phyloP scores from a whole-genome alignment of 768 basidiomycete species.

The Tulasnella sp. region DNA sequence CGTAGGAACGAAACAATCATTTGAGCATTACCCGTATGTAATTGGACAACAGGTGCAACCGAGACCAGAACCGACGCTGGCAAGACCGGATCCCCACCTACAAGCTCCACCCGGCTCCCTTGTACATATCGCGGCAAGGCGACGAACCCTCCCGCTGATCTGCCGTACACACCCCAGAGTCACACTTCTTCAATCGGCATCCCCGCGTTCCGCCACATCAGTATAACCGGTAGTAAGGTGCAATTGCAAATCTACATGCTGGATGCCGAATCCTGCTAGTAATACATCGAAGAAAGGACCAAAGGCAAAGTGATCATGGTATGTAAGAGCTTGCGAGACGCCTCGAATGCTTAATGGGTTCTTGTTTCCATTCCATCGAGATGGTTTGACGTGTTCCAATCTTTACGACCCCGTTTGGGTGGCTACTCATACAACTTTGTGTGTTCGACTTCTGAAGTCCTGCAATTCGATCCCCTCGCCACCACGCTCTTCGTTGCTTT shows the following conservation, averaged over 20 bases:
- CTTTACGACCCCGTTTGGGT: not conserved
- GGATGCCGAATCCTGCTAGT: not conserved
- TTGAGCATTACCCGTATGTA: no score
- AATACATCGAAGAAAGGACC: not conserved
- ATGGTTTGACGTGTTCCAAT: no score
- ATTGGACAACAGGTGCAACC: no score
- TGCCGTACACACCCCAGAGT: no score
- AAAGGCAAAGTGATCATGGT: not conserved
- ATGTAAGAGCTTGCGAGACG: not conserved
- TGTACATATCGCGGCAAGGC: no score
- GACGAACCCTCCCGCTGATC: no score
- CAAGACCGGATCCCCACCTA: no score
- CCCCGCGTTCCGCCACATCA: no score
- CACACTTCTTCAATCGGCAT: no score
- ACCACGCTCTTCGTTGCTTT: not conserved
- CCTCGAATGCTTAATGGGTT: not conserved
- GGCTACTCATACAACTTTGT: not conserved
- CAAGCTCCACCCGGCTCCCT: no score
- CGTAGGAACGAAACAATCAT: no score
- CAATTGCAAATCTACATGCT: not conserved
- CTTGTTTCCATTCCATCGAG: not conserved
- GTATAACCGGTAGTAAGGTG: not conserved
- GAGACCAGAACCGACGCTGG: no score
- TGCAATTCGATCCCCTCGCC: not conserved
- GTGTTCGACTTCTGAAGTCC: not conserved